Evolutionary conservation across 2,329 filamentous ascomycete genomes (phyloP), one percentile per base, ranked within the genome.

Genomic region (Alternaria postmessia): DNA sequence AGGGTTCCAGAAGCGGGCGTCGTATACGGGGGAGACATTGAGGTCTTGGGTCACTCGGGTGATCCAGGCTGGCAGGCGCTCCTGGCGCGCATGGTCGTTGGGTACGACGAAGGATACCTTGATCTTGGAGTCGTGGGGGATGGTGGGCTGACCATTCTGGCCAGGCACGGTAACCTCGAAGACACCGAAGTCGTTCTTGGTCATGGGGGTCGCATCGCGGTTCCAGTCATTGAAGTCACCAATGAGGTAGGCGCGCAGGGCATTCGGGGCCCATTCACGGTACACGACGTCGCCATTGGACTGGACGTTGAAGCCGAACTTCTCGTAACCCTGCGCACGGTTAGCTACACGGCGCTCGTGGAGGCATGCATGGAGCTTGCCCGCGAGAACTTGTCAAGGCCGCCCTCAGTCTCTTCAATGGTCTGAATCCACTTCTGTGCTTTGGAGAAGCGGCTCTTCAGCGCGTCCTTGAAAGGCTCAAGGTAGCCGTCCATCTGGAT

Each of bases 171-270:
- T 87, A 53, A 97, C 88, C 75, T 96, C 91, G 82, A 94, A 99
- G 28, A 96, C 89, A 5, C 95, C 95, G 76, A 88, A 98, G 41
- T 85, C 80, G 73, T 96, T 87, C 81, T 91, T 95, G 73, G 87
- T 91, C 95, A 99, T 97, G 52, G 90, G 89, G 70, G 95, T 91
- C 24, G 93, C 88, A 63, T 88, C 87, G 72, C 89, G 85, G 77
- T 96, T 88, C 95, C 95, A 99, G 69, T 87, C 87, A 81, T 99
- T 99, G 84, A 98, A 99, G 70, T 98, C 95, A 63, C 95, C 95
- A 70, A 96, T 90, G 53, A 99, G 86, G 76, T 89, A 93, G 51
- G 95, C 95, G 73, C 91, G 85, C 41, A 88, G 84, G 54, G 93
- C 94, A 82, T 93, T 96, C 26, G 95, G 94, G 1, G 95, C 95